Conservation (phyloP, 176 grass and related monocot species). For the Thalia dealbata region DNA sequence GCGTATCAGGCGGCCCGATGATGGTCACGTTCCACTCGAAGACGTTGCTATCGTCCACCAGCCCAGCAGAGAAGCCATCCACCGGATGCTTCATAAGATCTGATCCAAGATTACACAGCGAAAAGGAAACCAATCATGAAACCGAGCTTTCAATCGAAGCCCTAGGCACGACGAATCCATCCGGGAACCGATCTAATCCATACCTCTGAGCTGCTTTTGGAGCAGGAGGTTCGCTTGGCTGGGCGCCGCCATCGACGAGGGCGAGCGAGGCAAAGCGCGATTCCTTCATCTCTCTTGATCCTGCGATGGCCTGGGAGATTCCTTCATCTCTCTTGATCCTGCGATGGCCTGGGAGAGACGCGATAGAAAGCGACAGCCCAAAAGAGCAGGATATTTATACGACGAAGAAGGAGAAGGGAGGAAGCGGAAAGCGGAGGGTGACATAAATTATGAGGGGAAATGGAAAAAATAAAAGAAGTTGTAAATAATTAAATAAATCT, state of each 20-base stretch:
- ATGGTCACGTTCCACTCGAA: constrained; percentile 9
- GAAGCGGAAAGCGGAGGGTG: too few species aligned
- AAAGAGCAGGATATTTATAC: too few species aligned
- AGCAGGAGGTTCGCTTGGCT: not conserved
- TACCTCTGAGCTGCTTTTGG: constrained; percentile 2
- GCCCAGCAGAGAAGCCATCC: not conserved
- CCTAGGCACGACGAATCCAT: not conserved
- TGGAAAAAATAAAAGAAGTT: too few species aligned
- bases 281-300: too few species aligned
- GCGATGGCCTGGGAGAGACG: too few species aligned
- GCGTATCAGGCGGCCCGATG: not conserved
- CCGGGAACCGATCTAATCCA: not conserved
- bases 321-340: too few species aligned
- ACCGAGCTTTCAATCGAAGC: not conserved
- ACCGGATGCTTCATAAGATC: constrained; percentile 6
- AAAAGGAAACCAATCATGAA: not conserved
- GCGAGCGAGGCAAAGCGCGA: not conserved
- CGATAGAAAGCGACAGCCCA: too few species aligned
- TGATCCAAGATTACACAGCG: not conserved
- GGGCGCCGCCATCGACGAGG: not conserved
- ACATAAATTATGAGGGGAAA: too few species aligned
- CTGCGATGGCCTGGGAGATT: too few species aligned
- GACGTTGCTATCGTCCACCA: constrained; percentile 4
- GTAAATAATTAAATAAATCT: too few species aligned
- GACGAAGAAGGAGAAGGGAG: too few species aligned